Evolutionary conservation across 352 stramenopile genomes (phyloP).

Genomic region (Pelagophyceae sp.): DNA sequence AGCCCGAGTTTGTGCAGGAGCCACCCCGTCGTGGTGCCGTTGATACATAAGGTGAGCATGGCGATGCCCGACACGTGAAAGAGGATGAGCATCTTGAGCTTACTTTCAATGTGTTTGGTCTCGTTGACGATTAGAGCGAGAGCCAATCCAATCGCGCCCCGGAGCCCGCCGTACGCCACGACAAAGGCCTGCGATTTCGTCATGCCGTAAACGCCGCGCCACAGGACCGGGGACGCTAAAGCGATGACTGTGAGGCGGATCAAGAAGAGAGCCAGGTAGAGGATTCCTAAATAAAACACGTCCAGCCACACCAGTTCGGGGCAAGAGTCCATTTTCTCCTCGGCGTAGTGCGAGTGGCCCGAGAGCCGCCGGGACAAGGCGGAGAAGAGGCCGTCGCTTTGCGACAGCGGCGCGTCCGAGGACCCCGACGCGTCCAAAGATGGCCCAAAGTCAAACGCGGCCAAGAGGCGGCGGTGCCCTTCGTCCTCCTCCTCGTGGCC

Average conservation of each 20-base stretch:
- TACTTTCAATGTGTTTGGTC: conserved; percentile 13
- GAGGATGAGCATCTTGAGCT: conserved; percentile 23
- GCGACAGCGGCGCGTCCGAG: no score
- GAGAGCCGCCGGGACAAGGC: no score
- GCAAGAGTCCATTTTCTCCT: no score
- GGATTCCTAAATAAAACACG: not conserved
- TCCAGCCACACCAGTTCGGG: no score
- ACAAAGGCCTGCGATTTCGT: not conserved
- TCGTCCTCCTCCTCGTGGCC: not conserved
- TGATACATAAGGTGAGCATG: conserved; percentile 22
- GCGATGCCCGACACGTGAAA: conserved; percentile 25
- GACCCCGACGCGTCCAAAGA: no score
- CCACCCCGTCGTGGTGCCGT: conserved; percentile 16
- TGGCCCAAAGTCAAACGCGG: no score
- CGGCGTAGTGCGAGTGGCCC: no score
- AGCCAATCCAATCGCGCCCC: conserved; percentile 20
- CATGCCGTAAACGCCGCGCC: conserved; percentile 1
- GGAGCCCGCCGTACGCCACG: conserved; percentile 22
- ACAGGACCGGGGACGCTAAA: not conserved
- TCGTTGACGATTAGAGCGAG: conserved; percentile 23
- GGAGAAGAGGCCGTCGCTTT: no score
- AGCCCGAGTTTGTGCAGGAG: conserved; percentile 10
- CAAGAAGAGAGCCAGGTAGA: conserved; percentile 16
- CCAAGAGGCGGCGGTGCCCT: not conserved
- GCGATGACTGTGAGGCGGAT: conserved; percentile 4